Conservation (phyloP, 2,329 filamentous ascomycete species). For the Stachybotrys chartarum region DNA sequence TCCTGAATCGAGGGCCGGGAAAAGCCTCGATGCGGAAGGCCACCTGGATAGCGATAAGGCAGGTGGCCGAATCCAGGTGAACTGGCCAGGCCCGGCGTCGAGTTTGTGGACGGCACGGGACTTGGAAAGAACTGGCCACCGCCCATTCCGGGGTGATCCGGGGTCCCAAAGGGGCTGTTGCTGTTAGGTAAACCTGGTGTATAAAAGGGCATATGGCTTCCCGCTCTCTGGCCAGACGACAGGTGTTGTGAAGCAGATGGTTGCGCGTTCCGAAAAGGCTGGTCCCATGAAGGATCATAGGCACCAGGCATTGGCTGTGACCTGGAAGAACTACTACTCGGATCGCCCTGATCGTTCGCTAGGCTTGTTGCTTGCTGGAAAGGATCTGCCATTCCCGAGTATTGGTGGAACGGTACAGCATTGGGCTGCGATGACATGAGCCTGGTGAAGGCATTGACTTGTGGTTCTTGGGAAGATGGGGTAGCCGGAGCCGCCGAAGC, state of each 20-base stretch:
- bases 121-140: background rate
- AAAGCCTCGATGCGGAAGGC: background rate
- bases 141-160: background rate
- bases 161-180: background rate
- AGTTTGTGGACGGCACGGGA: background rate
- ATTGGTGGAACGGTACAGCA: background rate
- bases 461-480: background rate
- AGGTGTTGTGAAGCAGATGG: no score
- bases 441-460: constrained; percentile 16
- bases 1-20: background rate
- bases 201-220: background rate
- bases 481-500: constrained; percentile 1
- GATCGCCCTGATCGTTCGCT: background rate
- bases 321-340: background rate
- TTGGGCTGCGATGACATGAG: constrained; percentile 19
- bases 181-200: background rate
- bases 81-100: background rate
- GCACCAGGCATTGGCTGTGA: constrained; percentile 1
- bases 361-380: background rate
- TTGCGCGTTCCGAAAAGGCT: background rate
- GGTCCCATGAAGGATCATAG: constrained; percentile 12
- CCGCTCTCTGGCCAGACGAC: background rate
- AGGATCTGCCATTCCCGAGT: background rate
- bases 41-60: background rate
- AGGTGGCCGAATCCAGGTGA: background rate